These are phyloP conservation scores for Thermomucor indicae-seudaticae DNA, from an alignment of 371 early-diverging fungal species.

Conservation along the genomic window DNA sequence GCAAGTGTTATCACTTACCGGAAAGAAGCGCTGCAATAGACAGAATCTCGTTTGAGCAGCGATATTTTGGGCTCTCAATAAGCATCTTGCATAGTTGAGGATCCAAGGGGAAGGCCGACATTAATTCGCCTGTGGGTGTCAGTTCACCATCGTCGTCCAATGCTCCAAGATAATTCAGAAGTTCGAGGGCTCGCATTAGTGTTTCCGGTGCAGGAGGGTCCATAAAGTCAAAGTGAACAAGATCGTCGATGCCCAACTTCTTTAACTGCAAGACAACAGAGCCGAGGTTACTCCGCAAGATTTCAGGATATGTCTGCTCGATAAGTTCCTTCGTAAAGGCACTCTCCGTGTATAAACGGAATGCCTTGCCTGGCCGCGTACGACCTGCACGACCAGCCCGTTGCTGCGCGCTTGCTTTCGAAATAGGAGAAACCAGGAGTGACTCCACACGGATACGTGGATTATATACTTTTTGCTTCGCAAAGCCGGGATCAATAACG, in stretches of 20 bases:
- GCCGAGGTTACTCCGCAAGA: slow-evolving; percentile 82
- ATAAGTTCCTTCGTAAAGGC: slow-evolving; percentile 77
- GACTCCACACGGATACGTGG: slow-evolving; percentile 89
- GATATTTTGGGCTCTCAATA: slow-evolving; percentile 75
- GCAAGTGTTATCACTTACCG: slow-evolving; percentile 16
- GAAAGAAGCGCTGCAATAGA: slow-evolving; percentile 91
- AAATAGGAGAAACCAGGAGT: slow-evolving; percentile 71
- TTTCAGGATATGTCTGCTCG: slow-evolving; percentile 91
- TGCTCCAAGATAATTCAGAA: slow-evolving; percentile 87
- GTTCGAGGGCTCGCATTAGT: slow-evolving; percentile 87
- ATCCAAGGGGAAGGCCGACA: slow-evolving; percentile 92
- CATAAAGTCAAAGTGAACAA: slow-evolving; percentile 94
- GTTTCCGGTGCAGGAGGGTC: slow-evolving; percentile 92
- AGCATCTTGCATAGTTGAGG: slow-evolving; percentile 86
- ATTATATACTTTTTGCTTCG: slow-evolving; percentile 98
- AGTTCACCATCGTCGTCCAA: slow-evolving; percentile 85
- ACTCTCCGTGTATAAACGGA: slow-evolving; percentile 89
- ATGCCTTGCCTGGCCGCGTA: slow-evolving; percentile 91
- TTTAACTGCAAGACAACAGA: slow-evolving; percentile 83
- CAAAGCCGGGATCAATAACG: slow-evolving; percentile 97
- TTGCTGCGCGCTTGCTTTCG: slow-evolving; percentile 80
- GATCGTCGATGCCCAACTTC: slow-evolving; percentile 84
- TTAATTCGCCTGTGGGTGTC: slow-evolving; percentile 73
- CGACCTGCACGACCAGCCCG: slow-evolving; percentile 93
- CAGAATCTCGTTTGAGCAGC: slow-evolving; percentile 90